A percentile compares a stretch with the other conserved stretches of the same genome.
phyloP scores from a whole-genome alignment of 768 basidiomycete species.

The Hypholoma fasciculare region DNA sequence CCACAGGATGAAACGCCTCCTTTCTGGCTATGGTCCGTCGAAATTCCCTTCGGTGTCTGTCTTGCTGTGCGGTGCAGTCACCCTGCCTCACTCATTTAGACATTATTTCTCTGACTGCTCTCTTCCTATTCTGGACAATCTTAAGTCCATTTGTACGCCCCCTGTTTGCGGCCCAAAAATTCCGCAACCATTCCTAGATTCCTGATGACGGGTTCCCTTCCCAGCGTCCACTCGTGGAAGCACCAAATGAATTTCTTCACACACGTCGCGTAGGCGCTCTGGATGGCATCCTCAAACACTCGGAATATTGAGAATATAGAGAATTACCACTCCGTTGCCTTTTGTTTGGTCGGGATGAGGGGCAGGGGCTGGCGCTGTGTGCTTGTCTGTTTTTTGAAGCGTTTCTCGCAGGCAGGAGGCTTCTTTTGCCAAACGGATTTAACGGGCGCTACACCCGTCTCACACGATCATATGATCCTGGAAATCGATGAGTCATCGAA shows the following conservation, averaged over 20 bases:
- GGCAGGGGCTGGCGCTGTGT: not conserved
- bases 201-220: conserved; percentile 4
- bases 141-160: not conserved
- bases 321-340: too few relatives aligned
- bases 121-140: not conserved
- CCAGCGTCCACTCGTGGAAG: conserved; percentile 5
- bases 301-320: too few relatives aligned
- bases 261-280: conserved; percentile 2
- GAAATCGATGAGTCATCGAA: not conserved
- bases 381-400: not conserved
- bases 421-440: conserved; percentile 7
- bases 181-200: conserved; percentile 3
- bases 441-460: conserved; percentile 5
- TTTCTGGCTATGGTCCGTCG: not conserved
- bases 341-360: too few relatives aligned
- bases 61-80: not conserved
- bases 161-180: not conserved
- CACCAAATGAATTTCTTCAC: conserved; percentile 2
- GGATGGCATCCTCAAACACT: not conserved
- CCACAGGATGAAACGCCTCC: not conserved
- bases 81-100: conserved; percentile 1
- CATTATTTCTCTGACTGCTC: conserved; percentile 1
- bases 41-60: not conserved
- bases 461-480: not conserved
- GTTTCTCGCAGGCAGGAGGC: not conserved